These are phyloP conservation scores for Capronia americana DNA, from an alignment of 2,329 filamentous ascomycete species.

Conservation along the genomic window DNA sequence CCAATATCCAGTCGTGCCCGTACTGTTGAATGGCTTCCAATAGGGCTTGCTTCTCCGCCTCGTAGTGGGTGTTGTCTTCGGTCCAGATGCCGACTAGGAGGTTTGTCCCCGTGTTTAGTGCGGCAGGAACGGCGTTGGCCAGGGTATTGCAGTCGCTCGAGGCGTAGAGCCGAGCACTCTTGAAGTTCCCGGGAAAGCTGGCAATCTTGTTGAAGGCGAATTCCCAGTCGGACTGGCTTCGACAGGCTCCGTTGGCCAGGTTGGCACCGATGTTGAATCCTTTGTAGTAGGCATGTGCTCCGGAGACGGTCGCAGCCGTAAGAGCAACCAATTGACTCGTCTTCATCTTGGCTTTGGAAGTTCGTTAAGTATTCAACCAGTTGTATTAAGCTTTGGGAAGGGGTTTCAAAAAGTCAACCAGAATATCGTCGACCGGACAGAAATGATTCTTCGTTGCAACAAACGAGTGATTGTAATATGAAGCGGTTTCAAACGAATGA, in stretches of 20 bases:
- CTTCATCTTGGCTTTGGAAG: slow-evolving; percentile 21
- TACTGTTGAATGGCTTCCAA: slow-evolving; percentile 61
- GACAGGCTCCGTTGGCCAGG: slow-evolving; percentile 41
- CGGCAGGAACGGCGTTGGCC: slow-evolving; percentile 60
- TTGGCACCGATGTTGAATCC: slow-evolving; percentile 44
- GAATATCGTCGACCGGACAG: neutral
- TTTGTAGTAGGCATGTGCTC: slow-evolving; percentile 41
- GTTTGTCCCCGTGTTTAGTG: slow-evolving; percentile 64
- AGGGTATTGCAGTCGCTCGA: slow-evolving; percentile 56
- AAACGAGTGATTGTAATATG: slow-evolving; percentile 13
- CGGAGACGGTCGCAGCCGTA: slow-evolving; percentile 24
- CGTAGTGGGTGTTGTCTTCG: slow-evolving; percentile 57
- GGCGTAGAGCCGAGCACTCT: slow-evolving; percentile 42
- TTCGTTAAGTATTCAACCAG: neutral
- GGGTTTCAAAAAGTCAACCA: neutral
- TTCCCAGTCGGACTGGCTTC: slow-evolving; percentile 42
- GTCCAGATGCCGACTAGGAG: slow-evolving; percentile 71
- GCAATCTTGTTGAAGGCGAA: slow-evolving; percentile 41
- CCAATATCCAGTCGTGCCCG: slow-evolving; percentile 66
- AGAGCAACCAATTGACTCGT: slow-evolving; percentile 36
- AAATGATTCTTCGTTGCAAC: neutral
- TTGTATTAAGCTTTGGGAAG: neutral
- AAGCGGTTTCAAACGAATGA: slow-evolving; percentile 7
- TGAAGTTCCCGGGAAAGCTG: slow-evolving; percentile 42
- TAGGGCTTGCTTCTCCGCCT: slow-evolving; percentile 66